Percentiles rank a stretch among this genome's conserved stretches.
Evolutionary conservation across 2,329 filamentous ascomycete species (phyloP).

Genomic region (Penicillium occitanis): DNA sequence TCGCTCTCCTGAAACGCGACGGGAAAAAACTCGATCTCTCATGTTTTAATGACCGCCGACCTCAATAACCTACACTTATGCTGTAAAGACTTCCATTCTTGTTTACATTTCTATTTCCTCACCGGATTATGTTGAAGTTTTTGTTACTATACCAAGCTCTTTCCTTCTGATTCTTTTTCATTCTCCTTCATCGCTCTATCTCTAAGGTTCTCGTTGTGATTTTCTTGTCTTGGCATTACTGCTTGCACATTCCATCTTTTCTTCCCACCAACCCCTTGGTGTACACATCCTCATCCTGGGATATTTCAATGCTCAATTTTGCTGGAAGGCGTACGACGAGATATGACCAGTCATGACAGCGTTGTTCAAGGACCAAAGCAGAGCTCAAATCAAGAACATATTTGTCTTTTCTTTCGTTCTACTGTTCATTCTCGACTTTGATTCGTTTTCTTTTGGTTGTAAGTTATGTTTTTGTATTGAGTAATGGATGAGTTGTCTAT

Average conservation of each 20-base stretch:
- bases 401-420: conserved; percentile 11
- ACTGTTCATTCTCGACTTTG: neutral
- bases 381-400: conserved; percentile 8
- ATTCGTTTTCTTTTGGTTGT: conserved; percentile 18
- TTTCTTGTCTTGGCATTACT: conserved; percentile 12
- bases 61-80: neutral
- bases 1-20: conserved; percentile 37
- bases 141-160: conserved; percentile 23
- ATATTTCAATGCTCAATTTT: conserved; percentile 3
- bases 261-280: neutral
- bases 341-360: conserved; percentile 4
- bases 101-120: conserved; percentile 21
- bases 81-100: conserved; percentile 17
- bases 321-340: conserved; percentile 2
- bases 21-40: conserved; percentile 44
- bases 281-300: neutral
- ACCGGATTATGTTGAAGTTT: conserved; percentile 22
- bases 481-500: conserved; percentile 6
- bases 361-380: conserved; percentile 4
- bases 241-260: conserved; percentile 12
- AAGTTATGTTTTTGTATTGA: conserved; percentile 12
- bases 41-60: conserved; percentile 35
- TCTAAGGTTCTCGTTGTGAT: conserved; percentile 16
- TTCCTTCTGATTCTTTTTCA: conserved; percentile 20
- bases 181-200: conserved; percentile 1